Evolutionary conservation across 2,329 filamentous ascomycete genomes (phyloP).

Genomic region (Leptographium galeiforme): DNA sequence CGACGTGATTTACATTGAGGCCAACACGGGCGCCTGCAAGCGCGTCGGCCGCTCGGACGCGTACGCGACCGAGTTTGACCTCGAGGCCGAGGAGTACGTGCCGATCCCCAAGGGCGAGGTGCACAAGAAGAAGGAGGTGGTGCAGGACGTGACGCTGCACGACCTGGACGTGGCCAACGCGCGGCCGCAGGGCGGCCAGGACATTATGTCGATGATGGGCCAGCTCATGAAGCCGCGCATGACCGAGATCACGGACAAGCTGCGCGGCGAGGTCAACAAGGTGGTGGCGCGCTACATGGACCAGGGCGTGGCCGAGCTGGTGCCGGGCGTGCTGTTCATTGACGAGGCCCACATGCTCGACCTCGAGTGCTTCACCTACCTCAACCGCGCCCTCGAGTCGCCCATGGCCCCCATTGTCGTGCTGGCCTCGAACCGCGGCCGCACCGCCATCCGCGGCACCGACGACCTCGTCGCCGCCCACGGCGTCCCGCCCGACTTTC

Average conservation of each 20-base stretch:
- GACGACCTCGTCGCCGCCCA: constrained; percentile 74
- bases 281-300: constrained; percentile 99
- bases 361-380: constrained; percentile 96
- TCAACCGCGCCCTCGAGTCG: constrained; percentile 95
- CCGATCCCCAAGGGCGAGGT: constrained; percentile 98
- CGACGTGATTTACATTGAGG: constrained; percentile 98
- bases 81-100: constrained; percentile 97
- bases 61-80: constrained; percentile 95
- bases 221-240: constrained; percentile 99
- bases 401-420: constrained; percentile 94
- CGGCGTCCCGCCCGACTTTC: constrained; percentile 85
- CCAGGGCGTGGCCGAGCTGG: constrained; percentile 90
- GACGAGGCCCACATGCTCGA: constrained; percentile 99
- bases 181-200: constrained; percentile 88
- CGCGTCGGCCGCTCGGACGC: constrained; percentile 90
- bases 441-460: constrained; percentile 83
- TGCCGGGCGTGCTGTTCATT: constrained; percentile 97
- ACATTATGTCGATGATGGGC: constrained; percentile 99
- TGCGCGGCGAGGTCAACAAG: constrained; percentile 94
- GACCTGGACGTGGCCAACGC: constrained; percentile 94
- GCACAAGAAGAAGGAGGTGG: constrained; percentile 99
- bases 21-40: constrained; percentile 96
- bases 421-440: constrained; percentile 89
- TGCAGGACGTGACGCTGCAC: constrained; percentile 94
- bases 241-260: constrained; percentile 97